Evolutionary conservation across 148 eudicot species (phyloP), one percentile per base, ranked within the genome.

Genomic region (Chenopodium album): DNA sequence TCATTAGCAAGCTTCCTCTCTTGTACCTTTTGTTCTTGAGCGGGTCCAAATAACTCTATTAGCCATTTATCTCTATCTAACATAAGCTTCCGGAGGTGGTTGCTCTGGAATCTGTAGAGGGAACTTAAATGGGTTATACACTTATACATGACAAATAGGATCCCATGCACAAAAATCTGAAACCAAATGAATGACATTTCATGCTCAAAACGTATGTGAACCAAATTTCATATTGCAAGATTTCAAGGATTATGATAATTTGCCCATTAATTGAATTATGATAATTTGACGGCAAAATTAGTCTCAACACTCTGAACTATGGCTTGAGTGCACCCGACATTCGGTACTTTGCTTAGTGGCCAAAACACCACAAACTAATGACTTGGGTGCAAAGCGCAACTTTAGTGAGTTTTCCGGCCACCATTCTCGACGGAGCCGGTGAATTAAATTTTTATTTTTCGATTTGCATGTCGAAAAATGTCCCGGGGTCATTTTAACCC

Each of bases 31-130:
- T 50, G 68, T 50, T 76, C 17, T 70, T 19, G 67, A 41, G 59
- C 50, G 13, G 6, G 17, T 28, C 26, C 50, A 46, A 67, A 47
- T n/a, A 67, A 29, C 32, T n/a, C 81, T 52, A 9, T 29, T 11
- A 59, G 44, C 79, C 23, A 76, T 48, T 23, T 17, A 76, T 32
- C 9, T 13, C 69, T 80, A 80, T 44, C 52, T 76, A 44, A 81
- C 80, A 72, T 70, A 84, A n/a, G 52, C 80, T 9, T 74, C 81
- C 12, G 86, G 86, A 64, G 86, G 86, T 9, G 86, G 84, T 54
- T 80, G 84, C 69, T 84, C 86, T 22, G 86, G 86, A 73, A 84
- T 84, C 86, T 84, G 84, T 41, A 56, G 71, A n/a, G 31, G 47
- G 1, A 41, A 22, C 10, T 72, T 13, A 31, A 20, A 8, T 37